Conservation (phyloP, 768 basidiomycete species). For the Mycena polygramma region DNA sequence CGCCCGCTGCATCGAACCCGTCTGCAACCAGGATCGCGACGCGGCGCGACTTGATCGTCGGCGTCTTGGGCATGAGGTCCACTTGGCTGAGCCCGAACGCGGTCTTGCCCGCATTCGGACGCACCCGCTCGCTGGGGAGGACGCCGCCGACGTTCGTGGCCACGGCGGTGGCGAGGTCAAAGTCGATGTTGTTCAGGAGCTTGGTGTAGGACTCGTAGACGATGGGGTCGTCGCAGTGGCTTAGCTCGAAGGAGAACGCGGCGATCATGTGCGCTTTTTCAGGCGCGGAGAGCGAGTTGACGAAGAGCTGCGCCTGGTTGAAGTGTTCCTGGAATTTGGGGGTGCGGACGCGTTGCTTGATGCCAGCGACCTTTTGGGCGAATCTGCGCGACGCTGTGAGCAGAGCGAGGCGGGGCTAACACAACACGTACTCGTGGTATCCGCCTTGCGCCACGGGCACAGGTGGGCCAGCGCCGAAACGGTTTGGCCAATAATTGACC, state of each 20-base stretch:
- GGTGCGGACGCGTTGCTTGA: slow-evolving; percentile 73
- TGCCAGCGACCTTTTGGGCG: slow-evolving; percentile 63
- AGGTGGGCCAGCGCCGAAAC: slow-evolving; percentile 64
- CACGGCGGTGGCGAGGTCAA: slow-evolving; percentile 77
- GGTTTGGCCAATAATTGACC: slow-evolving; percentile 90
- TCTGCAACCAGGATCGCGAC: background rate
- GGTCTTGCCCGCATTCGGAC: background rate
- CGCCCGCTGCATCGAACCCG: slow-evolving; percentile 50
- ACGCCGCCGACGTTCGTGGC: slow-evolving; percentile 74
- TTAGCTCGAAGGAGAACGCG: slow-evolving; percentile 87
- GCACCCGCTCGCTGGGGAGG: background rate
- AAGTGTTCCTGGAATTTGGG: slow-evolving; percentile 85
- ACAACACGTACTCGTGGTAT: slow-evolving; percentile 62
- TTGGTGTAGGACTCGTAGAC: slow-evolving; percentile 70
- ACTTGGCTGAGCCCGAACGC: background rate
- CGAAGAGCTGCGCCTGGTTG: slow-evolving; percentile 84
- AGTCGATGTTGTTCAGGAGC: slow-evolving; percentile 79
- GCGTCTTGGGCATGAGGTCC: slow-evolving; percentile 8
- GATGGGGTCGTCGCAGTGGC: slow-evolving; percentile 81
- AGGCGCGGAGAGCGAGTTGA: slow-evolving; percentile 77
- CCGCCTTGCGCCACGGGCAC: slow-evolving; percentile 66
- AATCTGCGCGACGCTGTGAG: slow-evolving; percentile 47
- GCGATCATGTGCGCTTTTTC: slow-evolving; percentile 81
- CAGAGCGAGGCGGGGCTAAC: too few relatives aligned
- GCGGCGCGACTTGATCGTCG: slow-evolving; percentile 27